Evolutionary conservation across 768 basidiomycete species (phyloP).

Genomic region (Phaeotremella skinneri): DNA sequence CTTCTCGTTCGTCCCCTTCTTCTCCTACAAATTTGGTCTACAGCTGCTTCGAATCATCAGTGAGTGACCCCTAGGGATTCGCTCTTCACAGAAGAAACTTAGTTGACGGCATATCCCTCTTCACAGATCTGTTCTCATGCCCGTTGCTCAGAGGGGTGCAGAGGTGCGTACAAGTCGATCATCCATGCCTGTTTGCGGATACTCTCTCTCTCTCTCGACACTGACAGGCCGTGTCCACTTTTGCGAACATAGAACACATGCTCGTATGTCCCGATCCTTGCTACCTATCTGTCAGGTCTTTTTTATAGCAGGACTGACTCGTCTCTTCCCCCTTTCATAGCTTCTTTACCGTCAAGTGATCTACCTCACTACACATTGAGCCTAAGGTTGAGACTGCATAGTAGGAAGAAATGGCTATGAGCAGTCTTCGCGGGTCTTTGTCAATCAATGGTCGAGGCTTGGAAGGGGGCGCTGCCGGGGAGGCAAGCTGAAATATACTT

Average conservation of each 20-base stretch:
- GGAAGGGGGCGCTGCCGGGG: too few relatives aligned
- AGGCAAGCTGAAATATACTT: too few relatives aligned
- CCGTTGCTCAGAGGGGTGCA: constrained; percentile 36
- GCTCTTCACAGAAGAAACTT: too few relatives aligned
- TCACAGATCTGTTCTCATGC: constrained; percentile 23
- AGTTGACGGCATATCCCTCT: too few relatives aligned
- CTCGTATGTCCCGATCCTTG: not conserved
- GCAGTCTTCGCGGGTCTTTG: too few relatives aligned
- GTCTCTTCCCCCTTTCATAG: not conserved
- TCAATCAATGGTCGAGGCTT: too few relatives aligned
- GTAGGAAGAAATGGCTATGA: too few relatives aligned
- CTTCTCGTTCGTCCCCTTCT: too few relatives aligned
- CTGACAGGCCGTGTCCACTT: not conserved
- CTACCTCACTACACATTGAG: too few relatives aligned
- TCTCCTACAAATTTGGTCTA: not conserved
- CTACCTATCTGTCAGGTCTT: too few relatives aligned
- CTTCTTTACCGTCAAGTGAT: constrained; percentile 8
- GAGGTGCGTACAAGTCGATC: constrained; percentile 16
- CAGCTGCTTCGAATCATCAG: constrained; percentile 34
- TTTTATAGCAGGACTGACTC: not conserved
- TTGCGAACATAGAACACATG: not conserved
- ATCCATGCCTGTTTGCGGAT: not conserved
- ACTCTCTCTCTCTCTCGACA: not conserved
- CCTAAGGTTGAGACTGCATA: too few relatives aligned
- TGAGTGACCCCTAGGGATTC: too few relatives aligned